Conservation (phyloP, 768 basidiomycete genomes). For the Guyanaporus albipodus region DNA sequence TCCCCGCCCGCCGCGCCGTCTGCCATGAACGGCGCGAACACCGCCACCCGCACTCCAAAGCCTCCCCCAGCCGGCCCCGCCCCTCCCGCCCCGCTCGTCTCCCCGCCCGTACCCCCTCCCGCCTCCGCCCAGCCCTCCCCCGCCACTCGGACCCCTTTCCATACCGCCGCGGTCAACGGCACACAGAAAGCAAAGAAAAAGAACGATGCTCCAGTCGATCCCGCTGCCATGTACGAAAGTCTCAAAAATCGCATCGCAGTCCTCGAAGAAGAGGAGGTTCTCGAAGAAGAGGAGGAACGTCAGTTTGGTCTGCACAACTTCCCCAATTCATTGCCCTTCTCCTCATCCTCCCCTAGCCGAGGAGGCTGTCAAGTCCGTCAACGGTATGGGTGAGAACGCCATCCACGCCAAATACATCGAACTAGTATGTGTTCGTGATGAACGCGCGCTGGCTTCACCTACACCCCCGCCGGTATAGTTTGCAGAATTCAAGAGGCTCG, state of each 20-base stretch:
- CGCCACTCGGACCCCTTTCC: slow-evolving; percentile 30
- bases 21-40: slow-evolving; percentile 47
- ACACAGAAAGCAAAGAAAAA: slow-evolving; percentile 63
- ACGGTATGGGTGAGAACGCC: slow-evolving; percentile 75
- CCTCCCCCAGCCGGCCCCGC: slow-evolving; percentile 57
- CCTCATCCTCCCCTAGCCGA: slow-evolving; percentile 52
- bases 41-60: slow-evolving; percentile 38
- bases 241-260: slow-evolving; percentile 87
- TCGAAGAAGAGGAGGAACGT: slow-evolving; percentile 84
- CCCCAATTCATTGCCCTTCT: neutral
- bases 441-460: slow-evolving; percentile 16
- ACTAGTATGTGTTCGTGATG: slow-evolving; percentile 51
- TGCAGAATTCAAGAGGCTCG: slow-evolving; percentile 81
- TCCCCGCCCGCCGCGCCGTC: too few species aligned
- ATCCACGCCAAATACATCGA: slow-evolving; percentile 87
- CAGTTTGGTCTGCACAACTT: slow-evolving; percentile 55
- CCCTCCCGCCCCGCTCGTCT: slow-evolving; percentile 46
- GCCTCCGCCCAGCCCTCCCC: slow-evolving; percentile 37
- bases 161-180: slow-evolving; percentile 29
- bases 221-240: slow-evolving; percentile 82
- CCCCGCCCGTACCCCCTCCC: slow-evolving; percentile 22
- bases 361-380: slow-evolving; percentile 83
- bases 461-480: slow-evolving; percentile 49
- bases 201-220: slow-evolving; percentile 67
- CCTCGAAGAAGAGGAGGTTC: slow-evolving; percentile 81